These are phyloP conservation scores for Hypoxylon fragiforme DNA, from an alignment of 495 filamentous ascomycete genomes.

Conservation along the genomic window DNA sequence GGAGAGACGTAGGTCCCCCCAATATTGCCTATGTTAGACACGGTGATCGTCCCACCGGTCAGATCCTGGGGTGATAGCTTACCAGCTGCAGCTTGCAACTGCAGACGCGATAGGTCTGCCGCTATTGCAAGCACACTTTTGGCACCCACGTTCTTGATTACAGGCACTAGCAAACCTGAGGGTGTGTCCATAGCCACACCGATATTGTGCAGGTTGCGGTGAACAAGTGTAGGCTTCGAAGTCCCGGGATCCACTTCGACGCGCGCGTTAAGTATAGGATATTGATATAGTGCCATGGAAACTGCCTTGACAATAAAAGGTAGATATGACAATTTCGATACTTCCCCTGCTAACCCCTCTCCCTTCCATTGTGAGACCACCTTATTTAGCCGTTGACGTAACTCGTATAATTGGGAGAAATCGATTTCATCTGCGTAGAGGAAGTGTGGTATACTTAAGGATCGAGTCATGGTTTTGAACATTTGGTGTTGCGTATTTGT, in stretches of 20 bases:
- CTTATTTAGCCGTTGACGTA: constrained; percentile 72
- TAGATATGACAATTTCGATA: constrained; percentile 76
- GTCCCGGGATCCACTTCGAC: constrained; percentile 60
- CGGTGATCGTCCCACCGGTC: constrained; percentile 85
- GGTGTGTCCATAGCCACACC: constrained; percentile 97
- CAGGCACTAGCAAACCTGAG: constrained; percentile 87
- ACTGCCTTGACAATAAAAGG: constrained; percentile 97
- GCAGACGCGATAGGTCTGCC: constrained; percentile 72
- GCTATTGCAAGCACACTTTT: constrained; percentile 77
- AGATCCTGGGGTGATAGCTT: constrained; percentile 79
- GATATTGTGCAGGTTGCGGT: constrained; percentile 87
- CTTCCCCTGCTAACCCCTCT: constrained; percentile 44
- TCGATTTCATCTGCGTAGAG: constrained; percentile 87
- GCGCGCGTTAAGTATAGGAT: constrained; percentile 85
- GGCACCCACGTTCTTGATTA: constrained; percentile 79
- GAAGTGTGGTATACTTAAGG: constrained; percentile 89
- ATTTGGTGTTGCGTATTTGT: constrained; percentile 84
- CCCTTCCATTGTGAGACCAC: constrained; percentile 46
- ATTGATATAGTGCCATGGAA: constrained; percentile 76
- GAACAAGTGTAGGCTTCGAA: constrained; percentile 67
- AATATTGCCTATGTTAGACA: constrained; percentile 97
- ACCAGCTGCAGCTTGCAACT: constrained; percentile 67
- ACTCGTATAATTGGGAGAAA: constrained; percentile 67
- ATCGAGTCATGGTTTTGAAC: constrained; percentile 98
- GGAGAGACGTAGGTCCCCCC: constrained; percentile 91